Conservation (phyloP, 495 filamentous ascomycete genomes). For the Penicillium riverlandense region DNA sequence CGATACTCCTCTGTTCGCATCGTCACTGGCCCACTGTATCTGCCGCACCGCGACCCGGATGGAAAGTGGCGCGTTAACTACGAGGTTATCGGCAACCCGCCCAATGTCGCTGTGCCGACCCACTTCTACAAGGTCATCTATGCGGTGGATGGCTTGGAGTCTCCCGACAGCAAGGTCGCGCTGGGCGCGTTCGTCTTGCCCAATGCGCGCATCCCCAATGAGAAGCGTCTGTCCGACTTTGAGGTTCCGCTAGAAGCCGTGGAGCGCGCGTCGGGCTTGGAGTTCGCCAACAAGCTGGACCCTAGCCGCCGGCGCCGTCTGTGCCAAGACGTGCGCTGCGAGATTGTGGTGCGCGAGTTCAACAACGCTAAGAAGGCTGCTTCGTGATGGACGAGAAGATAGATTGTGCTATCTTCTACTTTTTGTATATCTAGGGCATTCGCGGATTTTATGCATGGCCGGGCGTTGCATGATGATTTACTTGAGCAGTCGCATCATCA, state of each 20-base stretch:
- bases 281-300: constrained; percentile 79
- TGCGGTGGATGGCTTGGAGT: constrained; percentile 69
- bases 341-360: constrained; percentile 72
- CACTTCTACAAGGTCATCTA: constrained; percentile 99
- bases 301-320: constrained; percentile 64
- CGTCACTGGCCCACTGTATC: constrained; percentile 89
- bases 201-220: constrained; percentile 83
- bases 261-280: constrained; percentile 83
- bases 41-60: constrained; percentile 75
- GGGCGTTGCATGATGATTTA: constrained; percentile 12
- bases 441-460: constrained; percentile 12
- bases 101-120: constrained; percentile 91
- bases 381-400: not conserved
- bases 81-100: constrained; percentile 93
- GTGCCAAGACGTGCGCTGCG: constrained; percentile 79
- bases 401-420: not conserved
- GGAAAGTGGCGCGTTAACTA: constrained; percentile 93
- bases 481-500: constrained; percentile 4
- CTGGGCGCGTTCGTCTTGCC: constrained; percentile 93
- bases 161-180: constrained; percentile 61
- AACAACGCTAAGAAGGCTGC: constrained; percentile 34
- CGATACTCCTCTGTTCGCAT: constrained; percentile 85
- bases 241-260: constrained; percentile 90
- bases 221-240: constrained; percentile 77
- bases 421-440: constrained; percentile 19